Evolutionary conservation across 768 basidiomycete species (phyloP).

Genomic region (Tulasnella sp.): DNA sequence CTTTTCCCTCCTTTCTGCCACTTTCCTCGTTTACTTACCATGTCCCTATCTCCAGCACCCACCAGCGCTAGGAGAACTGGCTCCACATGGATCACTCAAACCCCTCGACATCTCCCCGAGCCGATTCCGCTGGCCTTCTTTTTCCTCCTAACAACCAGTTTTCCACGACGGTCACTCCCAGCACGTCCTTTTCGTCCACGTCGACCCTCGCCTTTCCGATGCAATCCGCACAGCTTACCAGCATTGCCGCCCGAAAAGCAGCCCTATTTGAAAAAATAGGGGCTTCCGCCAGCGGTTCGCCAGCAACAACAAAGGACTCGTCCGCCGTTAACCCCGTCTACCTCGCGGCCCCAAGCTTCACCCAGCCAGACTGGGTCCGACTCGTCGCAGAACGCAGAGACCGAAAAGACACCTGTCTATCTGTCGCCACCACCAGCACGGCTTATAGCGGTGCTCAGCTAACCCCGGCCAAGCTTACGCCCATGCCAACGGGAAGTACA

Average conservation of each 20-base stretch:
- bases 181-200: slow-evolving; percentile 10
- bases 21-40: not conserved
- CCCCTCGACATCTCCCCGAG: not conserved
- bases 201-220: slow-evolving; percentile 11
- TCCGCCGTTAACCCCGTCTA: slow-evolving; percentile 10
- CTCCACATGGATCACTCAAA: not conserved
- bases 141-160: slow-evolving; percentile 16
- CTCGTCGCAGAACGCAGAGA: slow-evolving; percentile 19
- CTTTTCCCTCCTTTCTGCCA: not conserved
- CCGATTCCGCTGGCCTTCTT: slow-evolving; percentile 12
- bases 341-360: not conserved
- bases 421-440: not conserved
- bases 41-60: not conserved
- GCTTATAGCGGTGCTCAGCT: not conserved
- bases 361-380: not conserved
- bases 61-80: not conserved
- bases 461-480: not conserved
- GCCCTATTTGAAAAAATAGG: slow-evolving; percentile 26
- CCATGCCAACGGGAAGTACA: slow-evolving; percentile 22
- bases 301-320: not conserved
- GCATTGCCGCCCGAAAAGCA: slow-evolving; percentile 27
- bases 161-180: not conserved
- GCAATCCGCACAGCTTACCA: slow-evolving; percentile 12
- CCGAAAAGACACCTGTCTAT: slow-evolving; percentile 18
- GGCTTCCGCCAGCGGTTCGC: not conserved